Evolutionary conservation across 2,329 filamentous ascomycete species (phyloP).

Genomic region (Phialophora tarda): DNA sequence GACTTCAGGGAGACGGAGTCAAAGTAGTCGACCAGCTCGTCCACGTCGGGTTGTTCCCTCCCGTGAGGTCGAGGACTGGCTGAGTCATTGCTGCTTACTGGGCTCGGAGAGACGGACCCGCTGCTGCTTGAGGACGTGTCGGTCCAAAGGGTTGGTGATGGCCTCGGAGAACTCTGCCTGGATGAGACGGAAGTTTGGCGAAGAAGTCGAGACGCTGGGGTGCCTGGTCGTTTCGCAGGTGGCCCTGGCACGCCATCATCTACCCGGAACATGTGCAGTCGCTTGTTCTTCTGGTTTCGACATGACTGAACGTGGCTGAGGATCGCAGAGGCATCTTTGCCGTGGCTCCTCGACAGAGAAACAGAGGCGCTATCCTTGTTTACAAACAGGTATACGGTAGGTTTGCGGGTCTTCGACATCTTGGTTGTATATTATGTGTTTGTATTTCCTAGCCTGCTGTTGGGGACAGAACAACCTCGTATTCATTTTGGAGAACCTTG

Average conservation of each 20-base stretch:
- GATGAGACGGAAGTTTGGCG: background rate
- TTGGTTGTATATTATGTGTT: background rate
- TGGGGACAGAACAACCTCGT: background rate
- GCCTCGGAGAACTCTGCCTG: conserved; percentile 11
- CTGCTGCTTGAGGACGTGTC: conserved; percentile 2
- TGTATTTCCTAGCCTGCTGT: background rate
- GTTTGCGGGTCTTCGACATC: conserved; percentile 14
- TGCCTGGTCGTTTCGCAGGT: background rate
- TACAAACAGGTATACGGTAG: conserved; percentile 25
- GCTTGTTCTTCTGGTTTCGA: conserved; percentile 26
- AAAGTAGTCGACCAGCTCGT: conserved; percentile 18
- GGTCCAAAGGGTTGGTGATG: background rate
- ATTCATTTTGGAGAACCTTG: conserved; percentile 1
- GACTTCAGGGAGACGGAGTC: conserved; percentile 2
- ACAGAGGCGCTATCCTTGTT: conserved; percentile 26
- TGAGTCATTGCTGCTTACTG: background rate
- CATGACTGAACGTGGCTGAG: conserved; percentile 30
- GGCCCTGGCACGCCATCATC: conserved; percentile 8
- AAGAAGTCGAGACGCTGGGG: background rate
- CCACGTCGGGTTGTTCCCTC: conserved; percentile 6
- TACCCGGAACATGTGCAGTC: conserved; percentile 19
- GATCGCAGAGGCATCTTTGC: conserved; percentile 26
- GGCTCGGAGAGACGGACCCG: background rate
- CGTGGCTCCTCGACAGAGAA: conserved; percentile 25
- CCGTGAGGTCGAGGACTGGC: background rate